Percentiles rank a stretch among this genome's conserved stretches.
These are phyloP conservation scores for Backusella luteola DNA, from an alignment of 192 early-diverging fungal genomes.

Conservation along the genomic window DNA sequence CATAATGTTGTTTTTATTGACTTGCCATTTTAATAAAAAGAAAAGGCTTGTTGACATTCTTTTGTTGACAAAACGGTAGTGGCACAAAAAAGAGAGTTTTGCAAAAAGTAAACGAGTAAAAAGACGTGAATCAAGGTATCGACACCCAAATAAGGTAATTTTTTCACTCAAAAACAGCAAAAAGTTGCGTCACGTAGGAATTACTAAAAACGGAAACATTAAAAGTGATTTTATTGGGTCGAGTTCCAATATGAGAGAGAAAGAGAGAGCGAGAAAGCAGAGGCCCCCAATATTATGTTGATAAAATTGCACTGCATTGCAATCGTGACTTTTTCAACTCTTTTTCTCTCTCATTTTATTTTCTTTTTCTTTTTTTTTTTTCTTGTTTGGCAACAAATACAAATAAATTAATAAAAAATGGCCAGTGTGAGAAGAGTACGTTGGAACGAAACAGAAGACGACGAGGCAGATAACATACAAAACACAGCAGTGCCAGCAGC, in stretches of 20 bases:
- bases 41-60: too few species aligned
- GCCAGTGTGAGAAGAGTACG: conserved; percentile 20
- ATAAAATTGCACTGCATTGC: neutral
- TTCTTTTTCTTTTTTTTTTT: neutral
- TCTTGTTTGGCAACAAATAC: neutral
- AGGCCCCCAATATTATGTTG: neutral
- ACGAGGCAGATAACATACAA: neutral
- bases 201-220: neutral
- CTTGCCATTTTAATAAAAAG: too few species aligned
- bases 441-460: conserved; percentile 14
- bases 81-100: neutral
- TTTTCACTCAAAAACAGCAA: neutral
- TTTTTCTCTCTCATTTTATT: neutral
- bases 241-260: neutral
- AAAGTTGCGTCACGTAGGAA: neutral
- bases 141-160: neutral
- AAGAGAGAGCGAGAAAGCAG: neutral
- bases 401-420: neutral
- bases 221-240: neutral
- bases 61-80: neutral
- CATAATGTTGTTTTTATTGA: too few species aligned
- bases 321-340: neutral
- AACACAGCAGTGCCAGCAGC: neutral
- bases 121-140: neutral
- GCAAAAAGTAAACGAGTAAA: neutral